Base-by-base conservation (phyloP, 1,284 basidiomycete species). In the Phenoliferia sp. region DNA sequence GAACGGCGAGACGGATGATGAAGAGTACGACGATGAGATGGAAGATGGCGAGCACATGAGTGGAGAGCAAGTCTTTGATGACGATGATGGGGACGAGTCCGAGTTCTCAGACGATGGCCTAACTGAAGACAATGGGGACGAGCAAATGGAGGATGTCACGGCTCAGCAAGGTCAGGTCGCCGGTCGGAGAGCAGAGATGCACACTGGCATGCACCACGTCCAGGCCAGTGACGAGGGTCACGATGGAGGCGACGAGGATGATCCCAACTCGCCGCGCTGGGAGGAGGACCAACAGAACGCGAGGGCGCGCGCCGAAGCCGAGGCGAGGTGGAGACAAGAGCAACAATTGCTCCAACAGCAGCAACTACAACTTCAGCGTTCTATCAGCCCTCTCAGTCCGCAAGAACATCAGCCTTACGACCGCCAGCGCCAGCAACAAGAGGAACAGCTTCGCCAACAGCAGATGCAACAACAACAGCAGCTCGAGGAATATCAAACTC, bases 1-100 rank as follows among this genome's bases (percentile, higher is more conserved):
- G 4, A 76, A 78, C 60, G 78, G 82, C 0, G 90, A 87, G 85
- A 87, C 89, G 55, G 86, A 87, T 36, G 88, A 87, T 7, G 68
- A 75, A 16, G 72, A 75, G 39, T 70, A 69, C 22, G 69, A 72
- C 36, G 74, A 70, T 26, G 68, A 71, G 39, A 67, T 68, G 65
- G 71, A 71, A 28, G 74, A 69, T 31, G 71, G 73, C 12, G 70
- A 69, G 26, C 68, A 68, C 19, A 35, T 60, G 7, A 31, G 35
- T 5, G 68, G 59, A 5, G 50, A 50, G 12, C 48, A 58, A 9
- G 54, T 63, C 4, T 67, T 65, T 17, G 70, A 69, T 16, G 66
- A 73, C 28, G 65, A 66, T 16, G 68, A 69, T 19, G 62, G 62
- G 29, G 72, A 73, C 33, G 71, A 68, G 35, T 63, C 60, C 48